Evolutionary conservation across 2,329 filamentous ascomycete genomes (phyloP).

Genomic region (Aspergillus japonicus): DNA sequence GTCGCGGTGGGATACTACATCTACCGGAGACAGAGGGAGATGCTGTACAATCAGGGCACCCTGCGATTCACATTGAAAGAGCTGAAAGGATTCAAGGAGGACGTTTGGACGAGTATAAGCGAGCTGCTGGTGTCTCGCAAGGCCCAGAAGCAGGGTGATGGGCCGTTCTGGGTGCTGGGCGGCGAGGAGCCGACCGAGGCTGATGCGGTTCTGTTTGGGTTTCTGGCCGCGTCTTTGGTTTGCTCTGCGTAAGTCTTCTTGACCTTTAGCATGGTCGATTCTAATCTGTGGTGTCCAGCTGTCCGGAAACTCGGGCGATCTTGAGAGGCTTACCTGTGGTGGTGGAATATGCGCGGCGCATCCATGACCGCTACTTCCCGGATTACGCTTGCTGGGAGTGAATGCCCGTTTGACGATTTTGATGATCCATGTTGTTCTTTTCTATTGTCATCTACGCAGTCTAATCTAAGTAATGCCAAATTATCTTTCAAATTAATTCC

Average conservation of each 20-base stretch:
- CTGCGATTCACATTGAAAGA: conserved; percentile 54
- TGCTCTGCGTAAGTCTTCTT: conserved; percentile 52
- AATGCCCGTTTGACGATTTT: no score
- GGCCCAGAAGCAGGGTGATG: conserved; percentile 26
- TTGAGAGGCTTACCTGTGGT: conserved; percentile 51
- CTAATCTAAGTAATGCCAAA: no score
- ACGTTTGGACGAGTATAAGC: conserved; percentile 57
- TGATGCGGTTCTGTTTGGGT: conserved; percentile 59
- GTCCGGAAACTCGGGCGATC: conserved; percentile 48
- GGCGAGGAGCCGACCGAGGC: conserved; percentile 55
- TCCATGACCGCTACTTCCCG: conserved; percentile 58
- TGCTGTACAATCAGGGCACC: conserved; percentile 58
- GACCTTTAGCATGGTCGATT: not conserved
- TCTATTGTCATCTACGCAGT: no score
- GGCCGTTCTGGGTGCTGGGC: conserved; percentile 60
- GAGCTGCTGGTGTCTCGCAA: conserved; percentile 43
- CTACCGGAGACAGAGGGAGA: conserved; percentile 45
- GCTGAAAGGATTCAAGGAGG: conserved; percentile 44
- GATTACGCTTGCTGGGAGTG: conserved; percentile 52
- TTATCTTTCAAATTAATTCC: no score
- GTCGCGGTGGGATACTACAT: conserved; percentile 53
- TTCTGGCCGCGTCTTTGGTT: conserved; percentile 54
- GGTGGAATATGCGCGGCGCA: conserved; percentile 56
- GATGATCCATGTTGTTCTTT: no score
- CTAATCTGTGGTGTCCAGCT: conserved; percentile 33